Conservation (phyloP, 1,284 basidiomycete species). For the Agaricales sp. region DNA sequence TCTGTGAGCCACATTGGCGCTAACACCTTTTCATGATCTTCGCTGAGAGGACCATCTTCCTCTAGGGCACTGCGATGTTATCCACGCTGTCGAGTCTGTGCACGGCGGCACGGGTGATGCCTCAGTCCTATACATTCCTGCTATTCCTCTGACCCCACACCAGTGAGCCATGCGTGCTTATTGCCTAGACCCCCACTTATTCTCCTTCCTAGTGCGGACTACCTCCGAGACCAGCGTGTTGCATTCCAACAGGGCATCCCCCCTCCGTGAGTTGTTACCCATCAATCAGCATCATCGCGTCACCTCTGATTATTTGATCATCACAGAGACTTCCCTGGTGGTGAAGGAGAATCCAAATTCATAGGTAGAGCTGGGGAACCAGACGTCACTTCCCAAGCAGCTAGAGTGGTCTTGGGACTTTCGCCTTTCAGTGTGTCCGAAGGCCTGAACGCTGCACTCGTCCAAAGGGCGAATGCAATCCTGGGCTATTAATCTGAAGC, state of each 20-base stretch:
- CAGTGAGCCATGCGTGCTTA: too few relatives aligned
- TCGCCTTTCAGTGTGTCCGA: too few relatives aligned
- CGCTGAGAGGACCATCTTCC: too few relatives aligned
- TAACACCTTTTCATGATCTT: too few relatives aligned
- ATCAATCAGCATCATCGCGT: neutral
- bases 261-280: conserved; percentile 34
- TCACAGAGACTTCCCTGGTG: conserved; percentile 63
- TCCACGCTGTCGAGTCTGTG: conserved; percentile 62
- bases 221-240: conserved; percentile 49
- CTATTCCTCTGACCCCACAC: conserved; percentile 55
- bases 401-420: too few relatives aligned
- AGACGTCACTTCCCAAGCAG: conserved; percentile 30
- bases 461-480: too few relatives aligned
- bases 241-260: conserved; percentile 48
- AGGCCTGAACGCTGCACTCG: too few relatives aligned
- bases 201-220: conserved; percentile 40
- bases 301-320: neutral
- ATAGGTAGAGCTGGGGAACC: conserved; percentile 31
- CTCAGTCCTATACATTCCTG: conserved; percentile 74
- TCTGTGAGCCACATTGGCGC: conserved; percentile 49
- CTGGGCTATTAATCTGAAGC: too few relatives aligned
- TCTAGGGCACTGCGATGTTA: conserved; percentile 56
- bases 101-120: conserved; percentile 58
- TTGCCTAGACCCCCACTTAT: too few relatives aligned
- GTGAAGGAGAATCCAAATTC: conserved; percentile 57